A percentile compares a stretch with the other conserved stretches of the same genome.
Conservation (phyloP, 2,329 filamentous ascomycete genomes). For the Nakataea oryzae region DNA sequence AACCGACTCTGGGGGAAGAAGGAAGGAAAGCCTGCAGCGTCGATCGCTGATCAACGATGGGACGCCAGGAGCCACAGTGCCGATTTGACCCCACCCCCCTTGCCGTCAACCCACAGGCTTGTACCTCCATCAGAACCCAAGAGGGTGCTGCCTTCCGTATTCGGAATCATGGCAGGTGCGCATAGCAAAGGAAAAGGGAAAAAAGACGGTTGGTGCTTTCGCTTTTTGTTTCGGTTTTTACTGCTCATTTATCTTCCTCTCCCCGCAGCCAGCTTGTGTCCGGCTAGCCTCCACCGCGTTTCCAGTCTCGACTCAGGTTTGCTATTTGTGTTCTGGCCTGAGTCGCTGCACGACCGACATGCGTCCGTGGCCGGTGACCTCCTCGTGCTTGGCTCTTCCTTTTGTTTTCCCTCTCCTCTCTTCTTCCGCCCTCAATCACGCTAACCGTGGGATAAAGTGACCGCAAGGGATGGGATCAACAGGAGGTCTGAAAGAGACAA, state of each 20-base stretch:
- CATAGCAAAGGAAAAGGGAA: neutral
- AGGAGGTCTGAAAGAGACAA: neutral
- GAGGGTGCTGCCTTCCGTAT: neutral
- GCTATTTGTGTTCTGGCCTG: neutral
- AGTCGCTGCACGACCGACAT: neutral
- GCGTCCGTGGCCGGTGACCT: neutral
- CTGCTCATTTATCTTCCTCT: too few relatives aligned
- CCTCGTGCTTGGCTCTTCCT: too few relatives aligned
- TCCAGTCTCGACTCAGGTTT: neutral
- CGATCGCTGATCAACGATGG: neutral
- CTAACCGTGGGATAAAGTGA: neutral
- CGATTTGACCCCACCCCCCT: neutral
- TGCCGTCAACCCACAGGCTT: too few relatives aligned
- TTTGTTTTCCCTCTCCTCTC: neutral
- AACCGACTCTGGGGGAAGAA: neutral
- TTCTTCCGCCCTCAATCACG: neutral
- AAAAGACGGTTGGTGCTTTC: neutral
- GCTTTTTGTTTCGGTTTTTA: too few relatives aligned
- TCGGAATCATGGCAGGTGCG: neutral
- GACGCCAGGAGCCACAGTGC: neutral
- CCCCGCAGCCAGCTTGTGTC: too few relatives aligned
- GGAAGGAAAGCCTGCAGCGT: neutral
- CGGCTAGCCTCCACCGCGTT: neutral
- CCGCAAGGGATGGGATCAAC: neutral
- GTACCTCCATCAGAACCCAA: neutral